These are phyloP conservation scores for Arabis alpina DNA, from an alignment of 345 rosid genomes.

Conservation along the genomic window DNA sequence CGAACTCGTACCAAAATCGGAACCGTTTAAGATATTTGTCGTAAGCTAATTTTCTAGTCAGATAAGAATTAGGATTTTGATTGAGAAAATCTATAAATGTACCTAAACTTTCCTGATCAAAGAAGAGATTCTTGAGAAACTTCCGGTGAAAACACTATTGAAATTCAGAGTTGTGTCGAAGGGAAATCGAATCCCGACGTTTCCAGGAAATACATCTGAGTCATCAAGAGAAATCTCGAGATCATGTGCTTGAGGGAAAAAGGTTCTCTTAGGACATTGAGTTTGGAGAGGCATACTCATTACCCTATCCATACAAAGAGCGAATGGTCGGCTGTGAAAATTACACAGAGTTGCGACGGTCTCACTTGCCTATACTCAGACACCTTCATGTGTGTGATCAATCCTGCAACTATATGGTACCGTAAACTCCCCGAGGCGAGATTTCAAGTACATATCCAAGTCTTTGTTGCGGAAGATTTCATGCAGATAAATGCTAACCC, in stretches of 20 bases:
- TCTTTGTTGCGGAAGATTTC: too few species aligned
- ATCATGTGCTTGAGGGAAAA: neutral
- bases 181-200: neutral
- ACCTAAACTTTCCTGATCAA: too few species aligned
- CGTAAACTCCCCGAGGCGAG: conserved; percentile 7
- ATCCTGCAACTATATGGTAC: conserved; percentile 20
- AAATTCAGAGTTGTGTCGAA: conserved; percentile 12
- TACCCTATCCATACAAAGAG: neutral
- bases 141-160: conserved; percentile 5
- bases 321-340: neutral
- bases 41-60: too few species aligned
- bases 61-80: too few species aligned
- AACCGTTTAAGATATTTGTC: too few species aligned
- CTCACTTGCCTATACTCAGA: conserved; percentile 13
- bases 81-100: too few species aligned
- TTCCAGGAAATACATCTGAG: conserved; percentile 9
- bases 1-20: too few species aligned
- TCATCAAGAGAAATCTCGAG: neutral
- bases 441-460: neutral
- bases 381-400: neutral
- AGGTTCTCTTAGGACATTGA: conserved; percentile 5
- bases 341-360: conserved; percentile 7
- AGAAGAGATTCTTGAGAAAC: conserved; percentile 16
- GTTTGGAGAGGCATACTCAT: neutral
- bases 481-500: too few species aligned